These are phyloP conservation scores for Catunica adiposa DNA, from an alignment of 2,329 filamentous ascomycete species.

Conservation along the genomic window DNA sequence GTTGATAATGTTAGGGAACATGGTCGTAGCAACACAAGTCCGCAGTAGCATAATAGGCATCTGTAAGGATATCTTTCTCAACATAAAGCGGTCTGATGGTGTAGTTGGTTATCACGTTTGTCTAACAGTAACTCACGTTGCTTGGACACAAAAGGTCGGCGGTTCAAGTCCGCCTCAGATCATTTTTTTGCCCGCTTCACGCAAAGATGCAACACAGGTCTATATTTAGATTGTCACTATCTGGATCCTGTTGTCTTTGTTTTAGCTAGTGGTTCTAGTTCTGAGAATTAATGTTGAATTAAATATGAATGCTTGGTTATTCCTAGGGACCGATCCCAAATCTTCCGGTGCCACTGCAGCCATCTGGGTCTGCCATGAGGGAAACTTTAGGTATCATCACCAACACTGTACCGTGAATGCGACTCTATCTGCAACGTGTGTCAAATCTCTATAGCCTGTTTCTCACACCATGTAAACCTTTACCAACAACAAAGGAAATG, in stretches of 20 bases:
- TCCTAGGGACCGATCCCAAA: background rate
- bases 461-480: background rate
- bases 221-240: no score
- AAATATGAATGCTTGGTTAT: background rate
- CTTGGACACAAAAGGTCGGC: slow-evolving; percentile 14
- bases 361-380: no score
- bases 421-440: background rate
- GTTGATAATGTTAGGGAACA: background rate
- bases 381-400: background rate
- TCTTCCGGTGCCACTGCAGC: background rate
- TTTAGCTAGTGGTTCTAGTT: background rate
- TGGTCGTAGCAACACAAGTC: background rate
- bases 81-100: slow-evolving; percentile 9
- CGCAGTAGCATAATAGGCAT: background rate
- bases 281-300: no score
- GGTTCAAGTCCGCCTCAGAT: slow-evolving; percentile 14
- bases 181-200: slow-evolving; percentile 5
- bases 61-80: background rate
- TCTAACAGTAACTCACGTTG: slow-evolving; percentile 9
- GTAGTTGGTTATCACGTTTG: slow-evolving; percentile 15
- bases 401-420: background rate
- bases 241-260: no score
- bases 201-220: no score
- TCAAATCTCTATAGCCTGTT: background rate
- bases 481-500: background rate